phyloP scores from a whole-genome alignment of 805 yeast genomes.

The Suhomyces xylopsoci region DNA sequence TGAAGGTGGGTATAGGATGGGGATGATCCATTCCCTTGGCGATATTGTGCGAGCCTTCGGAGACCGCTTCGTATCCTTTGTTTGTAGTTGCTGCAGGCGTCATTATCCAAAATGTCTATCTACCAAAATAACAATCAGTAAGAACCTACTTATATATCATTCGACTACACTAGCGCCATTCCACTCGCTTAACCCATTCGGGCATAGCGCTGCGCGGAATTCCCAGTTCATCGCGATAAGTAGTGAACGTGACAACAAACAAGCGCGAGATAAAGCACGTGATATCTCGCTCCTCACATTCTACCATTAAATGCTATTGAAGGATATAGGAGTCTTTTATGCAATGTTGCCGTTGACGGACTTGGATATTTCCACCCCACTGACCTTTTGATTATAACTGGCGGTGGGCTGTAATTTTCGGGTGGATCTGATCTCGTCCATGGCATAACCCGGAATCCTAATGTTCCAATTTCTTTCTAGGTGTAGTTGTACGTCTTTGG shows the following conservation, averaged over 20 bases:
- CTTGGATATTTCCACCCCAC: slow-evolving; percentile 64
- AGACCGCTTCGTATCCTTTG: slow-evolving; percentile 40
- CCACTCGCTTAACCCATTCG: neutral
- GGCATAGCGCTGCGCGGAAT: neutral
- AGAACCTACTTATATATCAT: neutral
- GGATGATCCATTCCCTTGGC: slow-evolving; percentile 54
- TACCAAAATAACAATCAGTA: neutral
- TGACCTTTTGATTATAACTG: slow-evolving; percentile 61
- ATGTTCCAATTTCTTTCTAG: slow-evolving; percentile 93
- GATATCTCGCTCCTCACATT: no score
- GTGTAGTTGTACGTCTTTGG: slow-evolving; percentile 86
- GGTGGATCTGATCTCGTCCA: slow-evolving; percentile 82
- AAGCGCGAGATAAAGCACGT: neutral
- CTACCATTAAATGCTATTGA: no score
- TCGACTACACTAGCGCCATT: neutral
- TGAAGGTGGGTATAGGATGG: slow-evolving; percentile 50
- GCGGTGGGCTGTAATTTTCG: slow-evolving; percentile 68
- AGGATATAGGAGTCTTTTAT: no score
- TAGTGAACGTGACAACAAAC: neutral
- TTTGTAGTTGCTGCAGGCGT: slow-evolving; percentile 19
- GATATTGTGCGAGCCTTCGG: slow-evolving; percentile 59
- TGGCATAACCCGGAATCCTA: slow-evolving; percentile 86
- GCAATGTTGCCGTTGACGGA: slow-evolving; percentile 49
- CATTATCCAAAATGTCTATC: neutral
- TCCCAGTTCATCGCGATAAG: neutral